A percentile compares a stretch with the other conserved stretches of the same genome.
phyloP scores from a whole-genome alignment of 306 rosid species.

The Gynostemma pentaphyllum region DNA sequence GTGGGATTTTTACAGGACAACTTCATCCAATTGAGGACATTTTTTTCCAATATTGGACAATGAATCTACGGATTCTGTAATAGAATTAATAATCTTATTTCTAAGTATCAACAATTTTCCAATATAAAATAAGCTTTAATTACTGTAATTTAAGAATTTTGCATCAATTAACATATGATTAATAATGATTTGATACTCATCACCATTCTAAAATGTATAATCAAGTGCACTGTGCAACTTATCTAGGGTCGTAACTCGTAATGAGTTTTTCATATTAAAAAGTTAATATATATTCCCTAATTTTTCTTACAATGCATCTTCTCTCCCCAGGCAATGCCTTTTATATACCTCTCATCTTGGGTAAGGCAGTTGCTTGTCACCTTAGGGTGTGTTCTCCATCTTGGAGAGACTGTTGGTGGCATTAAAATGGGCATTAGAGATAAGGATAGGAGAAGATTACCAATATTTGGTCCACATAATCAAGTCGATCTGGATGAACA shows the following conservation, averaged over 20 bases:
- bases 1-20: not conserved
- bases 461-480: constrained; percentile 42
- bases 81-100: not conserved
- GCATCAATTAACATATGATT: not conserved
- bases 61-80: not conserved
- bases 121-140: not conserved
- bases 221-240: not conserved
- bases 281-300: not conserved
- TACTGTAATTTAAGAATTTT: not conserved
- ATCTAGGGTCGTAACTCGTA: too few species aligned
- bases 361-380: not conserved
- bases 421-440: constrained; percentile 1
- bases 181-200: not conserved
- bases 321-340: not conserved
- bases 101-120: not conserved
- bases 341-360: not conserved
- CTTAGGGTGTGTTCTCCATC: not conserved
- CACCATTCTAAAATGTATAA: not conserved
- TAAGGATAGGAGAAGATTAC: constrained; percentile 17
- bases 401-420: not conserved
- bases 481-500: constrained; percentile 43
- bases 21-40: not conserved
- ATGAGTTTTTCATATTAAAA: not conserved
- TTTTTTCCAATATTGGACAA: not conserved
- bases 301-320: not conserved